Conservation (phyloP, 192 early-diverging fungal genomes). For the Rhizoclosmatium sp. region DNA sequence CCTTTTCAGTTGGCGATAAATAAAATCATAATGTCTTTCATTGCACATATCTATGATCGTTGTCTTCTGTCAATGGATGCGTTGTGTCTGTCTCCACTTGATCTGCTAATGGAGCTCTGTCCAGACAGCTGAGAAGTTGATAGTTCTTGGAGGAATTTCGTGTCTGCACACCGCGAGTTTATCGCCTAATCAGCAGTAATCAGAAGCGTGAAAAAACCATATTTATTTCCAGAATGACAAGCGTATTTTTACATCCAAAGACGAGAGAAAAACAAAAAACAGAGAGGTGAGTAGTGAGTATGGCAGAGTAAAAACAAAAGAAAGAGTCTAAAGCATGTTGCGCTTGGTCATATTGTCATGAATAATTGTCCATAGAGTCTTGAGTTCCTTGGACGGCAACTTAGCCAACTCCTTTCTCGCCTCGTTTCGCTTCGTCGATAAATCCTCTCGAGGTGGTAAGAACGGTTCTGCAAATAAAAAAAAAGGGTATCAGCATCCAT, state of each 20-base stretch:
- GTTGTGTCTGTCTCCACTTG: too few relatives aligned
- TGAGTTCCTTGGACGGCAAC: constrained; percentile 39
- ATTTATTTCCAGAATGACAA: too few relatives aligned
- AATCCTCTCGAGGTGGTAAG: constrained; percentile 33
- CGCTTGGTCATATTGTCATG: constrained; percentile 40
- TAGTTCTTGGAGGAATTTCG: too few relatives aligned
- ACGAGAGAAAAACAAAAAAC: not conserved
- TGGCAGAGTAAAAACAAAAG: constrained; percentile 4
- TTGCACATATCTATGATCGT: too few relatives aligned
- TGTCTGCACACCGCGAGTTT: too few relatives aligned
- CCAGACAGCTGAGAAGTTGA: too few relatives aligned
- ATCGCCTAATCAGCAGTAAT: too few relatives aligned
- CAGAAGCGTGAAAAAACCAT: too few relatives aligned
- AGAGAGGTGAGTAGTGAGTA: not conserved
- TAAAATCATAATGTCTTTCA: too few relatives aligned
- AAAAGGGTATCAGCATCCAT: not conserved
- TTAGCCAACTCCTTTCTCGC: constrained; percentile 41
- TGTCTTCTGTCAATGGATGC: too few relatives aligned
- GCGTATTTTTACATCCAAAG: not conserved
- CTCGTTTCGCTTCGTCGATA: constrained; percentile 40
- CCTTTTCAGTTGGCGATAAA: too few relatives aligned
- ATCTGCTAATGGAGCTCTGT: too few relatives aligned
- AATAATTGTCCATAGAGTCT: constrained; percentile 39
- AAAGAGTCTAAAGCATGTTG: constrained; percentile 29
- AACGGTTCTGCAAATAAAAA: constrained; percentile 27